Conservation (phyloP, 2,329 filamentous ascomycete species). For the Knufia petricola region DNA sequence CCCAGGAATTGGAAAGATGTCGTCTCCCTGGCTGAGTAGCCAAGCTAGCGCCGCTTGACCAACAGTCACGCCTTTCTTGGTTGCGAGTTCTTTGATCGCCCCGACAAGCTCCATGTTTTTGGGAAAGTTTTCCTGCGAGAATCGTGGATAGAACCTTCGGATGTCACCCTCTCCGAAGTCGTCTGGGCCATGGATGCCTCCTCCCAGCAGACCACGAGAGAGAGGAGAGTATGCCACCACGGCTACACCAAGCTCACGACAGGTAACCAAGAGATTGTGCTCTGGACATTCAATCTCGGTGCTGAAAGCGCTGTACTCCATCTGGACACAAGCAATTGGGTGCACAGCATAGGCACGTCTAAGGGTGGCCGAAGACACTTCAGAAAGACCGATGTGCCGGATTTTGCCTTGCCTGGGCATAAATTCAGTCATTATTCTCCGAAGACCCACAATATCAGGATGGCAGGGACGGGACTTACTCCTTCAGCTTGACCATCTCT, state of each 20-base stretch:
- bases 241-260: constrained; percentile 29
- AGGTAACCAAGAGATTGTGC: constrained; percentile 13
- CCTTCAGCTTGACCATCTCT: constrained; percentile 36
- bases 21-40: constrained; percentile 38
- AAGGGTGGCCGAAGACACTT: too few relatives aligned
- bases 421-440: too few relatives aligned
- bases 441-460: too few relatives aligned
- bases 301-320: constrained; percentile 45
- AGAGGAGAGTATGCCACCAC: constrained; percentile 34
- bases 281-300: constrained; percentile 14
- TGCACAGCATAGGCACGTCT: constrained; percentile 43
- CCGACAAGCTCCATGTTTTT: constrained; percentile 49
- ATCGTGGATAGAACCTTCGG: constrained; percentile 40
- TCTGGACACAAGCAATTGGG: constrained; percentile 43
- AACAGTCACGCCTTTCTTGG: constrained; percentile 16
- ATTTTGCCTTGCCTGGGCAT: constrained; percentile 42
- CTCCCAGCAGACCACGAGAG: constrained; percentile 17
- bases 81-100: constrained; percentile 19
- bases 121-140: constrained; percentile 43
- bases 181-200: too few relatives aligned
- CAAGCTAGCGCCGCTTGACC: constrained; percentile 16
- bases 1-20: constrained; percentile 52
- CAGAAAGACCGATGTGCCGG: constrained; percentile 47
- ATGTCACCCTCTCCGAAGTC: constrained; percentile 34
- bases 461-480: constrained; percentile 17